Conservation (phyloP, 2,329 filamentous ascomycete genomes). For the Sphaerostilbella broomeana region DNA sequence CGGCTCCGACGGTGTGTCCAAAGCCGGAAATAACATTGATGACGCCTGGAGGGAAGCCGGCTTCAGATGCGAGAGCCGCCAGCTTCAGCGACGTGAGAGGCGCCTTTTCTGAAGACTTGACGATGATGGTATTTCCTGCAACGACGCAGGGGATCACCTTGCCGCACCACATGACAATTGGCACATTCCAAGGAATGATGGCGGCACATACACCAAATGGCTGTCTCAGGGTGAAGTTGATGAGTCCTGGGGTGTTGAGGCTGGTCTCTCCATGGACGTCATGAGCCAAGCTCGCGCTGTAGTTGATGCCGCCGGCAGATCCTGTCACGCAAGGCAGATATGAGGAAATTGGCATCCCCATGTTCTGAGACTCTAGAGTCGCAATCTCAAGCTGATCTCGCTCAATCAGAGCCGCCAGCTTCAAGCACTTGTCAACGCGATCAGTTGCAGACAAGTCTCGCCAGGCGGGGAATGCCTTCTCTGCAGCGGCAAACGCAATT, state of each 20-base stretch:
- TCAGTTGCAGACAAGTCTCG: constrained; percentile 7
- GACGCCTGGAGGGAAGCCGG: constrained; percentile 68
- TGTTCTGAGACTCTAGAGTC: constrained; percentile 14
- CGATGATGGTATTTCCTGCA: constrained; percentile 53
- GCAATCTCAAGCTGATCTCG: constrained; percentile 10
- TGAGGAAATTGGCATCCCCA: constrained; percentile 14
- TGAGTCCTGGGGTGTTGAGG: constrained; percentile 40
- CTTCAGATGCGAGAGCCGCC: constrained; percentile 57
- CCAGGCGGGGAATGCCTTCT: constrained; percentile 14
- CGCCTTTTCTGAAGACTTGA: constrained; percentile 58
- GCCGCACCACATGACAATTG: constrained; percentile 29
- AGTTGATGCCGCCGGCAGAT: constrained; percentile 39
- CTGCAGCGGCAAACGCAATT: constrained; percentile 13
- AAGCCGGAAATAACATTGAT: constrained; percentile 66
- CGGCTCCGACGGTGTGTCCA: constrained; percentile 58
- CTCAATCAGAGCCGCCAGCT: constrained; percentile 14
- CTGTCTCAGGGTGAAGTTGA: constrained; percentile 50
- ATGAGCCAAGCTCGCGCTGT: constrained; percentile 66
- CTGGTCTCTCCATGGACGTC: constrained; percentile 39
- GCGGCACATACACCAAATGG: constrained; percentile 63
- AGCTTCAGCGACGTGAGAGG: constrained; percentile 55
- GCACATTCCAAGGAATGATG: constrained; percentile 73
- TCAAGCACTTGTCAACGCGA: constrained; percentile 9
- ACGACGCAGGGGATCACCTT: constrained; percentile 63
- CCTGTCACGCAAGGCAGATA: constrained; percentile 1